Evolutionary conservation across 1,284 basidiomycete species (phyloP).

Genomic region (Schizophyllum amplum): DNA sequence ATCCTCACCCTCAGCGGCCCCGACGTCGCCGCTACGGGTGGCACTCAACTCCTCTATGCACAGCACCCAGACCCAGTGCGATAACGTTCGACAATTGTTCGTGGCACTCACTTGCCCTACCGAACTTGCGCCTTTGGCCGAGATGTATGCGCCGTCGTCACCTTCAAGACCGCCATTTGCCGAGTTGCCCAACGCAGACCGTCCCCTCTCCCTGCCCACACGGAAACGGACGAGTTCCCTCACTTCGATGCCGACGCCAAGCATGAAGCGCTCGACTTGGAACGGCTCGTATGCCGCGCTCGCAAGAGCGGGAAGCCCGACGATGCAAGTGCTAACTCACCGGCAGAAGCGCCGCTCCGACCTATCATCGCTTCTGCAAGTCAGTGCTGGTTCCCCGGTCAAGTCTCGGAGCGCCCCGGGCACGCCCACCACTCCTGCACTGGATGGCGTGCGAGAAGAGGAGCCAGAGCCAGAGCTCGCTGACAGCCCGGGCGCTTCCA

Average conservation of each 20-base stretch:
- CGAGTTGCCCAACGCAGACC: constrained; percentile 12
- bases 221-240: constrained; percentile 6
- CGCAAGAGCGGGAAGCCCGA: constrained; percentile 30
- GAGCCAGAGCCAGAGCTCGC: constrained; percentile 20
- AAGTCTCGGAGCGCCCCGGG: constrained; percentile 37
- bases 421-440: constrained; percentile 25
- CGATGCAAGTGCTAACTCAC: constrained; percentile 30
- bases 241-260: no score
- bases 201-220: constrained; percentile 37
- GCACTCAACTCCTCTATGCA: constrained; percentile 64
- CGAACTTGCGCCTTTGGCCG: constrained; percentile 63
- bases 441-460: constrained; percentile 35
- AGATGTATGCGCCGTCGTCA: constrained; percentile 79
- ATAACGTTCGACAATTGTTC: constrained; percentile 69
- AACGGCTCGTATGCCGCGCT: constrained; percentile 53
- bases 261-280: constrained; percentile 64
- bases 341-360: constrained; percentile 48
- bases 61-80: constrained; percentile 68
- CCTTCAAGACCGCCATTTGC: constrained; percentile 27
- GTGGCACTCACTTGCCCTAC: constrained; percentile 62
- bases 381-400: constrained; percentile 18
- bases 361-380: constrained; percentile 36
- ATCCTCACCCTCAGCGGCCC: constrained; percentile 33
- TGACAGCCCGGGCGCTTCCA: constrained; percentile 17
- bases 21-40: constrained; percentile 48